Evolutionary conservation across 2,329 filamentous ascomycete species (phyloP), one percentile per base, ranked within the genome.

Genomic region (Penicillium sp.): DNA sequence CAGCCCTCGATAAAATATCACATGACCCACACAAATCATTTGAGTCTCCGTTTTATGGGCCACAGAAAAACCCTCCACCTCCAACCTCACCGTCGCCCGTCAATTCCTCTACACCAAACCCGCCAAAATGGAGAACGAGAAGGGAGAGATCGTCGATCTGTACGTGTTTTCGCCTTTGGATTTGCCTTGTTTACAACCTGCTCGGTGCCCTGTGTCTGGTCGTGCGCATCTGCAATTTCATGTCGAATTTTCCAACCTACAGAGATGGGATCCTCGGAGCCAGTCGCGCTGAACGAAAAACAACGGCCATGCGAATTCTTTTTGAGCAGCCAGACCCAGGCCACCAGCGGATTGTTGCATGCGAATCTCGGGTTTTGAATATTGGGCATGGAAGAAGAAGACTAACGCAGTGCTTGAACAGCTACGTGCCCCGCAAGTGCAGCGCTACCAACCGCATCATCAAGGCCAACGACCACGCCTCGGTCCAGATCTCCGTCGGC

Each of bases 401-500:
- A 49, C 41, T 47, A 45, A 47, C 40, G 29, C 26, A 11, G 38
- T 36, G 33, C 39, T 32, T 39, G 20, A 55, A 53, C 69, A 94
- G 88, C 73, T 94, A 94, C 84, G 87, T 95, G 80, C 89, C 89
- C 72, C 88, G 91, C 81, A 97, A 96, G 81, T 97, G 91, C 87
- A 88, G 82, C 74, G 90, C 90, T 64, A 95, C 91, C 74, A 94
- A 94, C 87, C 88, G 93, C 78, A 96, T 97, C 81, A 97, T 98
- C 84, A 96, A 96, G 81, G 89, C 93, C 80, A 96, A 97, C 80
- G 93, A 98, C 78, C 93, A 98, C 82, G 91, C 88, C 65, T 94
- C 87, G 53, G 93, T 97, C 64, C 93, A 98, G 77, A 88, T 98
- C 75, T 87, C 85, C 64, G 79, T 98, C 70, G 91, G 85, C 74